Evolutionary conservation across 2,329 filamentous ascomycete species (phyloP).

Genomic region (Arthroderma sp.): DNA sequence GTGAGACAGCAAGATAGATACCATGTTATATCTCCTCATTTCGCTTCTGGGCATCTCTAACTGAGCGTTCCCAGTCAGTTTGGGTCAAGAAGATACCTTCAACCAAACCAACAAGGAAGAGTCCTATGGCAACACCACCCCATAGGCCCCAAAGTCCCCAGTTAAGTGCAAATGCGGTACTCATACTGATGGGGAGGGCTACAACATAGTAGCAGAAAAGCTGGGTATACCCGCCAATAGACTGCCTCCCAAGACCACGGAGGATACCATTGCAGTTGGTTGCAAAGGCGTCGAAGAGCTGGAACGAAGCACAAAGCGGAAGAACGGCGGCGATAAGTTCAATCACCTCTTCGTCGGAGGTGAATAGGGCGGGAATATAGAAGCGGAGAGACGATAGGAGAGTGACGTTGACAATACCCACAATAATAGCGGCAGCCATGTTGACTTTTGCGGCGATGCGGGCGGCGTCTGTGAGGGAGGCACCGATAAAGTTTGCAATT

Average conservation of each 20-base stretch:
- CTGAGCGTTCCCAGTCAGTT: constrained; percentile 47
- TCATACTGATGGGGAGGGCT: constrained; percentile 72
- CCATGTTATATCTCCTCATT: constrained; percentile 30
- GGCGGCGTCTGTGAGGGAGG: constrained; percentile 66
- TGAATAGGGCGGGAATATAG: constrained; percentile 66
- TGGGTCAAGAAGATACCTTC: constrained; percentile 46
- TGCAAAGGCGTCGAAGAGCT: constrained; percentile 73
- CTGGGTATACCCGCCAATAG: constrained; percentile 81
- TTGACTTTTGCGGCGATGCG: constrained; percentile 69
- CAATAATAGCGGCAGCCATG: constrained; percentile 51
- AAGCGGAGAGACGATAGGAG: constrained; percentile 57
- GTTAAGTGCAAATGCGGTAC: constrained; percentile 59
- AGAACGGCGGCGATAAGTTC: constrained; percentile 56
- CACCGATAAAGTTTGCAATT: constrained; percentile 84
- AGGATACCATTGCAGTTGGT: constrained; percentile 73
- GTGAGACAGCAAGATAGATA: neutral
- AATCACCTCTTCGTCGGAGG: constrained; percentile 59
- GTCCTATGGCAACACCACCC: constrained; percentile 62
- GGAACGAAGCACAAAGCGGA: constrained; percentile 75
- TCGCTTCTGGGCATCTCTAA: constrained; percentile 47
- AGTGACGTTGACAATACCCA: constrained; percentile 69
- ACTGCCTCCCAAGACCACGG: constrained; percentile 75
- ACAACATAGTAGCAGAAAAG: constrained; percentile 76
- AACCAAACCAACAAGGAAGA: constrained; percentile 45
- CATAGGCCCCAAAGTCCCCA: constrained; percentile 76